Evolutionary conservation across 2,329 filamentous ascomycete genomes (phyloP), one percentile per base, ranked within the genome.

Genomic region (Paecilomyces formosus): DNA sequence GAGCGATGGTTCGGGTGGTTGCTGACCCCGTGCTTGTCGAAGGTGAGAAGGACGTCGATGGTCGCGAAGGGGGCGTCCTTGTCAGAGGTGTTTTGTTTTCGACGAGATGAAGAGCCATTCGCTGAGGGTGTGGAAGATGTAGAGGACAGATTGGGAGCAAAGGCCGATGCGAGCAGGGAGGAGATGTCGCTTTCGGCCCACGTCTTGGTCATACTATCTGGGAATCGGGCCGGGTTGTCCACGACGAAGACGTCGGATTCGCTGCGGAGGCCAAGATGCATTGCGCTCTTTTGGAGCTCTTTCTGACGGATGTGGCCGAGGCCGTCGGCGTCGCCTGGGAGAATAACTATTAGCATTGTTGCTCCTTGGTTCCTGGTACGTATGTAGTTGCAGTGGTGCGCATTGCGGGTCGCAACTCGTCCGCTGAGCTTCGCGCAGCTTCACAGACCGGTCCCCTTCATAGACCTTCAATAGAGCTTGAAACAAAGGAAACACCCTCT

Each of bases 1-100:
- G 92, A 92, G 62, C 89, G 88, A 78, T 99, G 94, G 79, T 99
- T 99, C 22, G 92, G 91, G 75, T 99, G 94, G 51, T 85, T 84
- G 59, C 91, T 96, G 54, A 99, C 82, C 60, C 94, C 94, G 54
- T 76, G 63, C n/a, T 75, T 71, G 77, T 99, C 94, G 71, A 99
- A 99, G 30, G 94, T 99, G 64, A 99, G 80, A 65, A 99, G 82
- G 28, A 88, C 83, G 74, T 96, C 91, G 69, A 96, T 90, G 56
- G 76, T 81, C 0, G 82, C 76, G 35, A 76, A 70, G 1, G 82
- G 83, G 1, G 79, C 72, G 24, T 73, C 66, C 15, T 75, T 75
- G 24, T 74, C 66, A 2, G 74, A 71, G 45, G 65, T 57, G 4
- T 57, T 63, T 54, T 65, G 55, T 33, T 65, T 67, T 15, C 58